A percentile compares a stretch with the other conserved stretches of the same genome.
These are phyloP conservation scores for Syzygium grande DNA, from an alignment of 345 rosid genomes.

Conservation along the genomic window DNA sequence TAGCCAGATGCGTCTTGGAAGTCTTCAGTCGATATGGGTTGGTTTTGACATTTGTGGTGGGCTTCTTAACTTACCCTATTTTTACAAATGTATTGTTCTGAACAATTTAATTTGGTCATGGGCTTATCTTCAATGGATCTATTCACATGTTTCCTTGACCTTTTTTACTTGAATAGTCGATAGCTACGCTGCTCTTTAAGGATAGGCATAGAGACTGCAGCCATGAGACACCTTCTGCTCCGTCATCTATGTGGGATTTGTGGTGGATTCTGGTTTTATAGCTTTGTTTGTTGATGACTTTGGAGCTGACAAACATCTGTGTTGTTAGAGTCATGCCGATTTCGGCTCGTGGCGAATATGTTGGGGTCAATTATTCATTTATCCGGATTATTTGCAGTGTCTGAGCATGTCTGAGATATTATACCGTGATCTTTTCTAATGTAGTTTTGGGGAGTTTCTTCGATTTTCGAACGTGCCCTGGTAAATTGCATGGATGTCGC, in stretches of 20 bases:
- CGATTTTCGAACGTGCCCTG: neutral
- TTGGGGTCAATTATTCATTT: neutral
- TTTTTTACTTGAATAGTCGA: neutral
- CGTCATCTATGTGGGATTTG: neutral
- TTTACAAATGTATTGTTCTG: slow-evolving; percentile 10
- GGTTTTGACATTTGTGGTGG: slow-evolving; percentile 5
- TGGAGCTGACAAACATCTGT: neutral
- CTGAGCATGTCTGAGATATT: neutral
- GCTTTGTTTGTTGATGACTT: neutral
- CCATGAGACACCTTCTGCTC: neutral
- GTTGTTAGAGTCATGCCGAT: neutral
- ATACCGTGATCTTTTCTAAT: neutral
- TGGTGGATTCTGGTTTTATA: neutral
- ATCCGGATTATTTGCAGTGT: neutral
- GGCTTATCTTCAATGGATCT: slow-evolving; percentile 16
- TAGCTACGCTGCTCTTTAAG: neutral
- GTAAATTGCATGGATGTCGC: neutral
- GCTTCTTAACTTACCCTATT: slow-evolving; percentile 5
- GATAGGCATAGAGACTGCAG: neutral
- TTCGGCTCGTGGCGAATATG: neutral
- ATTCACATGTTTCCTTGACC: slow-evolving; percentile 5
- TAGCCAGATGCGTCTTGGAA: slow-evolving; percentile 1
- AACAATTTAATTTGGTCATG: slow-evolving; percentile 16
- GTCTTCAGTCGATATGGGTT: slow-evolving; percentile 4
- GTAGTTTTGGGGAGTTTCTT: neutral